phyloP scores from a whole-genome alignment of 306 rosid genomes.

The Vigna radiata region DNA sequence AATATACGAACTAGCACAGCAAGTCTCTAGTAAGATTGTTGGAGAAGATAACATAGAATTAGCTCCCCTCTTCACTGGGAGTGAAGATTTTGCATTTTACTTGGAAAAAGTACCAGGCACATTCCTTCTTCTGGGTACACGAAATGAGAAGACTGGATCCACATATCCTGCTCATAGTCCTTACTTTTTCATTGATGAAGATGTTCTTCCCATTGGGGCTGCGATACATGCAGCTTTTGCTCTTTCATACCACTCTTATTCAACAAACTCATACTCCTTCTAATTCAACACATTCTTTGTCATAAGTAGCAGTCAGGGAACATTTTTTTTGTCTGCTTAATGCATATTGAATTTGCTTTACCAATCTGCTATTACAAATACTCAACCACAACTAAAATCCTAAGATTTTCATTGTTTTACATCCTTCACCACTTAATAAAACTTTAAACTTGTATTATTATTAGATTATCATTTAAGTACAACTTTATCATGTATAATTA shows the following conservation, averaged over 20 bases:
- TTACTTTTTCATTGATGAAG: conserved; percentile 67
- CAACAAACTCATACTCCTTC: conserved; percentile 49
- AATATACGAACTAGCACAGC: conserved; percentile 61
- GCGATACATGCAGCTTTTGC: conserved; percentile 92
- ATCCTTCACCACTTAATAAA: neutral
- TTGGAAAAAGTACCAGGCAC: conserved; percentile 78
- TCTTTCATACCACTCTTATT: conserved; percentile 64
- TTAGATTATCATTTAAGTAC: too few species aligned
- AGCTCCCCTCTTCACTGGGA: conserved; percentile 69
- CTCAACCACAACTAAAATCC: neutral
- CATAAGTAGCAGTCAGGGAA: neutral
- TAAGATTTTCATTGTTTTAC: neutral
- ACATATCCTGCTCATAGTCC: conserved; percentile 69
- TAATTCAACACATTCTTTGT: conserved; percentile 24
- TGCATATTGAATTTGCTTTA: conserved; percentile 17
- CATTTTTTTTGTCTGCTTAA: neutral
- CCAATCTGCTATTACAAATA: neutral
- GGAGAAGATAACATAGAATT: conserved; percentile 67
- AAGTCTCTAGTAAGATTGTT: conserved; percentile 61
- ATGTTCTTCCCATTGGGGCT: conserved; percentile 78
- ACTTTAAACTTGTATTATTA: neutral
- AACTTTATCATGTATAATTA: too few species aligned
- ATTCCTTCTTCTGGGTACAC: conserved; percentile 63
- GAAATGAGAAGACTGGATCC: conserved; percentile 74
- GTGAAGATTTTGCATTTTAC: conserved; percentile 95